A percentile compares a stretch with the other conserved stretches of the same genome.
These are phyloP conservation scores for Populus simonii DNA, from an alignment of 345 rosid species.

Conservation along the genomic window DNA sequence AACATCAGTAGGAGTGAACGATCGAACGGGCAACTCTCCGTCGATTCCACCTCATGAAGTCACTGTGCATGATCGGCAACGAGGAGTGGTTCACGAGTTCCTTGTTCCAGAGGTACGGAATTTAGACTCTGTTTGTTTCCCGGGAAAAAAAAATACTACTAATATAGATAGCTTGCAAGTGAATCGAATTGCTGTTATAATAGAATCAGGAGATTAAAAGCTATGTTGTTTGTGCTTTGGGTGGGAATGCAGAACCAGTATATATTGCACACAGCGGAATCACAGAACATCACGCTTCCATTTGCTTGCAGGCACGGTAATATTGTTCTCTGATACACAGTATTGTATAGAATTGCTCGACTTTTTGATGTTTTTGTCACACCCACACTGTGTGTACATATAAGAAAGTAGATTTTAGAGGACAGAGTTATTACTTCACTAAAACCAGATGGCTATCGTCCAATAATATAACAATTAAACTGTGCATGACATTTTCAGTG, in stretches of 20 bases:
- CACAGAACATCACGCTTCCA: slow-evolving; percentile 76
- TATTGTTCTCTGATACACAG: slow-evolving; percentile 15
- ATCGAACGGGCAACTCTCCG: slow-evolving; percentile 24
- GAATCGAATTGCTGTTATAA: no score
- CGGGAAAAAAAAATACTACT: no score
- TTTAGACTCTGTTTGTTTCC: neutral
- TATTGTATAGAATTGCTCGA: no score
- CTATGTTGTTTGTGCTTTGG: neutral
- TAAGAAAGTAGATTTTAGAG: no score
- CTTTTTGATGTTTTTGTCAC: no score
- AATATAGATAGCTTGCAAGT: no score
- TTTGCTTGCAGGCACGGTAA: slow-evolving; percentile 99
- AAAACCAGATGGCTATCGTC: no score
- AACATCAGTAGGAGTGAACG: slow-evolving; percentile 39
- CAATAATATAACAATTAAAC: no score
- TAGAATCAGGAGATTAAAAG: neutral
- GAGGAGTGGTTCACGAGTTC: slow-evolving; percentile 76
- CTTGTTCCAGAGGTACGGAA: slow-evolving; percentile 70
- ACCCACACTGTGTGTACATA: no score
- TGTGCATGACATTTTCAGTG: no score
- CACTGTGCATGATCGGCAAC: slow-evolving; percentile 76
- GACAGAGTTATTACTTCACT: no score
- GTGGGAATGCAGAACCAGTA: slow-evolving; percentile 65
- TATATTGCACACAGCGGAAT: slow-evolving; percentile 82
- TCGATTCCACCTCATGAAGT: slow-evolving; percentile 68